These are phyloP conservation scores for Aspergillus sp. DNA, from an alignment of 2,329 filamentous ascomycete species.

Conservation along the genomic window DNA sequence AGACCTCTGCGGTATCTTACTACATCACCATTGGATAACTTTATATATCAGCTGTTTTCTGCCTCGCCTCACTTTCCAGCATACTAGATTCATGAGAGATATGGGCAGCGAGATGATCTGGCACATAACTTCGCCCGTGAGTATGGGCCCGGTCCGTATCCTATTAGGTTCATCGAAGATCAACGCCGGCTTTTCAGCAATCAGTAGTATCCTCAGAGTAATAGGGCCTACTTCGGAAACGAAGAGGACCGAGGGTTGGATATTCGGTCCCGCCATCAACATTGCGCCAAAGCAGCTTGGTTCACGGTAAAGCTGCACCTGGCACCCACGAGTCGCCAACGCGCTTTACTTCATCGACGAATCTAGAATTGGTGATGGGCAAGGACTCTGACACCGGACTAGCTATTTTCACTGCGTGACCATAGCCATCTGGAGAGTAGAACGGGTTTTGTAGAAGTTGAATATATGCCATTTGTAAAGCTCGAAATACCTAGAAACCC, in stretches of 20 bases:
- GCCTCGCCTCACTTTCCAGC: no score
- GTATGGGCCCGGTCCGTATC: no score
- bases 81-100: no score
- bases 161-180: no score
- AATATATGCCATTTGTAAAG: constrained; percentile 91
- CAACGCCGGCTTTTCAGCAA: no score
- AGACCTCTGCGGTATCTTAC: no score
- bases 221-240: background rate
- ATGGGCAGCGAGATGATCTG: background rate
- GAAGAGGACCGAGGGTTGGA: background rate
- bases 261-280: background rate
- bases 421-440: constrained; percentile 83
- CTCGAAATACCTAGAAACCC: constrained; percentile 69
- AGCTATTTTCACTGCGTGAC: constrained; percentile 54
- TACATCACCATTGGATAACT: no score
- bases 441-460: constrained; percentile 89
- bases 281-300: background rate
- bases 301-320: constrained; percentile 49
- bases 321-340: constrained; percentile 86
- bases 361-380: constrained; percentile 78
- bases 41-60: no score
- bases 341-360: constrained; percentile 76
- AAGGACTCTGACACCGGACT: constrained; percentile 48
- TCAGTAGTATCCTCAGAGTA: background rate
- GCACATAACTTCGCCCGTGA: background rate